These are phyloP conservation scores for Oxyria digyna DNA, from an alignment of 148 eudicot genomes.

Conservation along the genomic window DNA sequence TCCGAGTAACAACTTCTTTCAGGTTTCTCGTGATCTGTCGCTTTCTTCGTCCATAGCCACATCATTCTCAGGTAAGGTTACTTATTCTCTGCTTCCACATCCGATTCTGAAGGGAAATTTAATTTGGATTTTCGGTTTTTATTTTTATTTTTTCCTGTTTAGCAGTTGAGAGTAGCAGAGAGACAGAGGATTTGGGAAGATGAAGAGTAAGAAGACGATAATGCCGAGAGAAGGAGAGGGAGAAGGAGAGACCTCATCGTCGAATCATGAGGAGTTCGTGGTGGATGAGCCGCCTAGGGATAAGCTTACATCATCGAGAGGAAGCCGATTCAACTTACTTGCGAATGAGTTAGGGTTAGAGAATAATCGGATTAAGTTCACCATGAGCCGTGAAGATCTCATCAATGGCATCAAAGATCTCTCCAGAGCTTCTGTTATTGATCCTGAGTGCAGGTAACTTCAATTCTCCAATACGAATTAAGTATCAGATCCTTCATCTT, in stretches of 20 bases:
- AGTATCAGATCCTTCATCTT: too few species aligned
- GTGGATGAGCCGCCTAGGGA: conserved; percentile 36
- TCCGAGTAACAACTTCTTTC: background rate
- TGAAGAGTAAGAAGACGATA: conserved; percentile 25
- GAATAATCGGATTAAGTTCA: conserved; percentile 16
- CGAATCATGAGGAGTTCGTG: conserved; percentile 22
- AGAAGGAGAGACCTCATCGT: conserved; percentile 15
- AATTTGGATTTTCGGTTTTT: background rate
- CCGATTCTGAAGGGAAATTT: too few species aligned
- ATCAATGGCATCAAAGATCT: conserved; percentile 39
- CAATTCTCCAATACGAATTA: background rate
- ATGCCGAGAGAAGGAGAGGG: conserved; percentile 2
- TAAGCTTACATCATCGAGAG: conserved; percentile 24
- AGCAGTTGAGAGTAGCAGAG: background rate
- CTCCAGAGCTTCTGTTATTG: conserved; percentile 30
- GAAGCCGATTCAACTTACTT: conserved; percentile 32
- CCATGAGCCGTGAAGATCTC: conserved; percentile 26
- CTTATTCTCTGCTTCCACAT: background rate
- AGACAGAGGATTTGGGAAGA: background rate
- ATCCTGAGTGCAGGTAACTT: conserved; percentile 57
- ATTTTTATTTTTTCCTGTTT: background rate
- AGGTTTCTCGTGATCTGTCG: conserved; percentile 1
- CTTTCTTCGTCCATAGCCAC: background rate
- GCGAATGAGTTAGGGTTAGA: conserved; percentile 31
- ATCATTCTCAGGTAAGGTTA: background rate